Conservation (phyloP, 2,329 filamentous ascomycete genomes). For the Neurospora sp. region DNA sequence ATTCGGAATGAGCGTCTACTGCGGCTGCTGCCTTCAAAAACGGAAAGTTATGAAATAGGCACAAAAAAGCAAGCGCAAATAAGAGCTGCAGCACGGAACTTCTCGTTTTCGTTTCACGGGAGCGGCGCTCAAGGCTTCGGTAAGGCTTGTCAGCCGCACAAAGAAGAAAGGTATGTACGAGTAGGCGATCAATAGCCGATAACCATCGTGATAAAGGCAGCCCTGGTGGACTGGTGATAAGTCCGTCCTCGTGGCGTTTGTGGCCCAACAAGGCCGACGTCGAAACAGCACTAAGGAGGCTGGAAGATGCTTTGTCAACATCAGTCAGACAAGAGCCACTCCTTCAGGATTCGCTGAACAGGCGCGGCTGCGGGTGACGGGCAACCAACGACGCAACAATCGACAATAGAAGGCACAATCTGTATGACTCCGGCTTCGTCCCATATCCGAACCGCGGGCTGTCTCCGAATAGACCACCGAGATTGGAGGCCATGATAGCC, state of each 20-base stretch:
- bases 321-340: not conserved
- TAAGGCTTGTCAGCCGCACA: not conserved
- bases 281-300: not conserved
- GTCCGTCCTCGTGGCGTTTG: not conserved
- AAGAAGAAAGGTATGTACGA: not conserved
- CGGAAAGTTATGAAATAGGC: no score
- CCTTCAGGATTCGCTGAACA: not conserved
- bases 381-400: no score
- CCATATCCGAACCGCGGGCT: not conserved
- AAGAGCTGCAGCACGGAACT: no score
- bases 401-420: no score
- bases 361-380: no score
- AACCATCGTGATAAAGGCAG: not conserved
- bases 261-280: not conserved
- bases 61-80: no score
- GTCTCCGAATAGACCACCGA: not conserved
- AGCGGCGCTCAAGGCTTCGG: not conserved
- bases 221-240: not conserved
- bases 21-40: not conserved
- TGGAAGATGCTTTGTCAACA: not conserved
- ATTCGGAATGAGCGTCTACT: not conserved
- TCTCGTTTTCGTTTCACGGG: not conserved
- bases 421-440: not conserved
- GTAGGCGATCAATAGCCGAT: not conserved
- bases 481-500: not conserved